phyloP scores from a whole-genome alignment of 2,329 filamentous ascomycete genomes.

The Ophiocordyceps robertsii region DNA sequence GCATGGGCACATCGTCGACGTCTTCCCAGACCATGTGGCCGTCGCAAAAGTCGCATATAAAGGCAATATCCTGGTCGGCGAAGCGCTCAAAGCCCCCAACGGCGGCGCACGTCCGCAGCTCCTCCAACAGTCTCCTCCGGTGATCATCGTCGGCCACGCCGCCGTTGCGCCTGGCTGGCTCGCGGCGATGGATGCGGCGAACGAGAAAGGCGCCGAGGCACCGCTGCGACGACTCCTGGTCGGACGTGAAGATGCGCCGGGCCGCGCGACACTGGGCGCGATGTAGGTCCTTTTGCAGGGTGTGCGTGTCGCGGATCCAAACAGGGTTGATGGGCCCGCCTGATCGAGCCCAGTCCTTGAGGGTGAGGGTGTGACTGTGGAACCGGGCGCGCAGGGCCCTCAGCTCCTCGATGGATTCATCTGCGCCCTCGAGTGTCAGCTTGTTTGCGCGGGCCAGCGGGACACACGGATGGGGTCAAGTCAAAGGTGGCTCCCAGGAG shows the following conservation, averaged over 20 bases:
- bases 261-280: slow-evolving; percentile 44
- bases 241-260: slow-evolving; percentile 38
- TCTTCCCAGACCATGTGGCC: slow-evolving; percentile 47
- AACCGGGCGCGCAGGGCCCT: slow-evolving; percentile 30
- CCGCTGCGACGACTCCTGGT: slow-evolving; percentile 31
- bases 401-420: slow-evolving; percentile 38
- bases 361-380: slow-evolving; percentile 31
- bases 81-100: slow-evolving; percentile 44
- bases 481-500: background rate
- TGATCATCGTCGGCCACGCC: background rate
- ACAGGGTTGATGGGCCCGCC: slow-evolving; percentile 41
- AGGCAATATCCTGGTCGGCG: slow-evolving; percentile 39
- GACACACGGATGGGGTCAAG: background rate
- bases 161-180: background rate
- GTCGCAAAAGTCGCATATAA: slow-evolving; percentile 49
- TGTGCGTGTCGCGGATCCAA: slow-evolving; percentile 40
- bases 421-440: slow-evolving; percentile 15
- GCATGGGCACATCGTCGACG: slow-evolving; percentile 35
- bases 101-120: slow-evolving; percentile 35
- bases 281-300: slow-evolving; percentile 37
- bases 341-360: slow-evolving; percentile 39
- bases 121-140: slow-evolving; percentile 28
- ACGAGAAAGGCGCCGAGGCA: slow-evolving; percentile 45
- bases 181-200: slow-evolving; percentile 29
- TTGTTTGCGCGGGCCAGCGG: background rate